Evolutionary conservation across 805 yeast species (phyloP).

Genomic region (Kurtzmaniella cleridarum): DNA sequence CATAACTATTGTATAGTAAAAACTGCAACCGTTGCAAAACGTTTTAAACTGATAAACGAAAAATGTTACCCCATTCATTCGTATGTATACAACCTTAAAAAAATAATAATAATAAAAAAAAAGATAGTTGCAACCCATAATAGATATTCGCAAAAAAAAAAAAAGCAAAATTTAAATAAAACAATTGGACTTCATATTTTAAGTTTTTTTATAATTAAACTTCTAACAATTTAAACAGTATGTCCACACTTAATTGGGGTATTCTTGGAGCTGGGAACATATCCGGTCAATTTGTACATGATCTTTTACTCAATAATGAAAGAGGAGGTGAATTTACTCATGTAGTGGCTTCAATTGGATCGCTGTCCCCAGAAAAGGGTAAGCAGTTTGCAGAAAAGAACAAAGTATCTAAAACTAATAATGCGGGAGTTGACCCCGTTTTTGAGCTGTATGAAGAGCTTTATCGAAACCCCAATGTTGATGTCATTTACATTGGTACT

Average conservation of each 20-base stretch:
- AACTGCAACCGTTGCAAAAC: too few relatives aligned
- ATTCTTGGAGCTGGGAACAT: conserved; percentile 47
- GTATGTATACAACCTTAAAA: too few relatives aligned
- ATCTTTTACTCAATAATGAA: conserved; percentile 25
- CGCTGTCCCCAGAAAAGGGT: conserved; percentile 32
- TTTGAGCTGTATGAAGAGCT: conserved; percentile 39
- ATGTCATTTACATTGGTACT: conserved; percentile 49
- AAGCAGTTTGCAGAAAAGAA: conserved; percentile 20
- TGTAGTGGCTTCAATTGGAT: conserved; percentile 34
- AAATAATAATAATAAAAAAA: too few relatives aligned
- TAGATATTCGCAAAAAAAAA: too few relatives aligned
- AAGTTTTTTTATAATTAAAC: too few relatives aligned
- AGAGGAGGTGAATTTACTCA: conserved; percentile 21
- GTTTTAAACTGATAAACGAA: too few relatives aligned
- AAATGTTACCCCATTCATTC: too few relatives aligned
- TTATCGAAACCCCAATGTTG: conserved; percentile 36
- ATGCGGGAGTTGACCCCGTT: conserved; percentile 21
- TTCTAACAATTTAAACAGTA: background rate
- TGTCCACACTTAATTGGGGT: conserved; percentile 35
- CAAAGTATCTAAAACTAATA: conserved; percentile 11
- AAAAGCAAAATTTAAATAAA: too few relatives aligned
- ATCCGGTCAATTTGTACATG: conserved; percentile 40
- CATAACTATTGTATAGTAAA: too few relatives aligned
- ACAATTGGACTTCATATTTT: too few relatives aligned
- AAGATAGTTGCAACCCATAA: too few relatives aligned